Evolutionary conservation across 1,284 basidiomycete species (phyloP).

Genomic region (Rhodotorula sp.): DNA sequence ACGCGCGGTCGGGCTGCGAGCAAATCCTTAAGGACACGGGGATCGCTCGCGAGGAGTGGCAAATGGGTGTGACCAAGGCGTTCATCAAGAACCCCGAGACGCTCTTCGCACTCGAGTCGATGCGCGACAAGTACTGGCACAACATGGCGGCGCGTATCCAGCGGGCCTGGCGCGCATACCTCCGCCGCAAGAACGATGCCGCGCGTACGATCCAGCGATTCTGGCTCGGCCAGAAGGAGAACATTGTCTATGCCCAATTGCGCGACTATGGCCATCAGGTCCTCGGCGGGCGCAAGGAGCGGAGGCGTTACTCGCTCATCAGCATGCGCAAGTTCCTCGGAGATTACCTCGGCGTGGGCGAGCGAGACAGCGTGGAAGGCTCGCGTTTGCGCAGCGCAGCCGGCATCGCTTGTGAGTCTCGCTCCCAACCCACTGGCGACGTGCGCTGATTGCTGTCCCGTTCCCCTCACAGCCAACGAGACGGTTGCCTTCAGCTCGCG

Average conservation of each 20-base stretch:
- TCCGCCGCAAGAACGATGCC: conserved; percentile 92
- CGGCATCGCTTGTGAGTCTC: conserved; percentile 65
- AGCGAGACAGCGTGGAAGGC: conserved; percentile 71
- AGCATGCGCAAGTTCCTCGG: conserved; percentile 95
- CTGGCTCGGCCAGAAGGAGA: conserved; percentile 98
- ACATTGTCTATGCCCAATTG: conserved; percentile 78
- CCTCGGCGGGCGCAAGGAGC: conserved; percentile 86
- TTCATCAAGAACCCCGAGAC: conserved; percentile 99
- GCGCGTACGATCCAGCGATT: conserved; percentile 93
- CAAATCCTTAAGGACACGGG: conserved; percentile 91
- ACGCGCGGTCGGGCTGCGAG: conserved; percentile 86
- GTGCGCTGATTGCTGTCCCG: not conserved
- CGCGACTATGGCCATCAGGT: conserved; percentile 93
- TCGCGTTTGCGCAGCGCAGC: conserved; percentile 73
- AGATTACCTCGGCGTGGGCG: conserved; percentile 88
- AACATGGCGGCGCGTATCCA: conserved; percentile 98
- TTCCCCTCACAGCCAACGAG: conserved; percentile 53
- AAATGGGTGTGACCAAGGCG: conserved; percentile 97
- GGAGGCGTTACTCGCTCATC: conserved; percentile 86
- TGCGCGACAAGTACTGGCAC: conserved; percentile 99
- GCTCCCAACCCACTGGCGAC: not conserved
- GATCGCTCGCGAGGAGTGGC: conserved; percentile 96
- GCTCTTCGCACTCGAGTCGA: conserved; percentile 95
- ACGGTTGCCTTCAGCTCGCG: conserved; percentile 83
- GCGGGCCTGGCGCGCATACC: conserved; percentile 91